Evolutionary conservation across 352 stramenopile genomes (phyloP), one percentile per base, ranked within the genome.

Genomic region (Phytophthora citrophthora): DNA sequence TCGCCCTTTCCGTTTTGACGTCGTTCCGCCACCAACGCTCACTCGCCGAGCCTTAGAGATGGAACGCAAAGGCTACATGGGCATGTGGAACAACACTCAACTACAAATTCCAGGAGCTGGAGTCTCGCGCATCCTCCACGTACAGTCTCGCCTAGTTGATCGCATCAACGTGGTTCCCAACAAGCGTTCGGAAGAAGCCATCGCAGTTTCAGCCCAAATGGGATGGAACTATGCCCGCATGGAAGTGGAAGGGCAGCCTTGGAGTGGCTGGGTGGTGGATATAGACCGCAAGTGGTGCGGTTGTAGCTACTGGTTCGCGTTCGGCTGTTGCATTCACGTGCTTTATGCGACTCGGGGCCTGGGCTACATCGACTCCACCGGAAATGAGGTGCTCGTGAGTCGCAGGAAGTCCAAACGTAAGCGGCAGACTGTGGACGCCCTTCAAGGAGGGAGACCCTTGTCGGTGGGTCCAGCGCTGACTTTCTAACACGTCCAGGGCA

Each of bases 151-250:
- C 2, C 27, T 9, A 6, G 27, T 0, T 10, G 7, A 32, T 10
- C 27, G 27, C 6, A 9, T 32, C 6, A 32, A 9, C 9, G 32
- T 54, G 0, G n/a, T 44, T 1, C 54, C 44, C 0, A 62, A 53
- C 2, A 47, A 44, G 6, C 29, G 18, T 9, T 49, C 8, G 2
- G 48, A 58, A 5, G 23, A 39, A 6, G 20, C 7, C 3, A 54
- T 59, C 6, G 57, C 57, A 1, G 57, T 59, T 8, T 34, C 57
- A 0, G 39, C 57, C 0, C 49, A 60, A 5, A 40, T 66, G 23
- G 58, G 48, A 1, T 1, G 16, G 2, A 66, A 50, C 24, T 66
- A 59, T 12, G 49, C 58, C 2, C 16, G 49, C 0, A 59, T 38
- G 48, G 43, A 57, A 8, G 23, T 32, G 27, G 27, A 38, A 26